Percentiles rank a stretch among this genome's conserved stretches.
Conservation (phyloP, 176 grass and related monocot species). For the Puya raimondii region DNA sequence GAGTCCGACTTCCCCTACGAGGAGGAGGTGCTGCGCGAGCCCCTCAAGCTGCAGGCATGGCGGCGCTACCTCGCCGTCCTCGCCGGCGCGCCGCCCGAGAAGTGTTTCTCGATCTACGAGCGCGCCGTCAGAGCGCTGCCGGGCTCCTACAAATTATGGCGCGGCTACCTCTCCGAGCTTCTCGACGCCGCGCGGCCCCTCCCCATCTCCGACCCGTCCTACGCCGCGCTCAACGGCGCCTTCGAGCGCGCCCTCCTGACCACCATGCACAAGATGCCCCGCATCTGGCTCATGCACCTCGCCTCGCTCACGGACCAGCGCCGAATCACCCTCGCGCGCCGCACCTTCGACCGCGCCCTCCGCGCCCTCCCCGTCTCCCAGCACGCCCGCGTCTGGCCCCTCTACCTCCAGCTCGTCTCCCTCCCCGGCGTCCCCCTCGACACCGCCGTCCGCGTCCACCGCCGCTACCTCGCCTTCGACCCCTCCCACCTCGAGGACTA, state of each 20-base stretch:
- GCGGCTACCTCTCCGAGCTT: slow-evolving; percentile 71
- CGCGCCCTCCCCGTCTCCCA: slow-evolving; percentile 67
- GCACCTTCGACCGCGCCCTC: slow-evolving; percentile 59
- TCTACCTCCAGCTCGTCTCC: slow-evolving; percentile 55
- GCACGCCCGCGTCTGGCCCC: slow-evolving; percentile 74
- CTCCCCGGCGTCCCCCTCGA: slow-evolving; percentile 59
- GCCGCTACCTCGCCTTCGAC: slow-evolving; percentile 76
- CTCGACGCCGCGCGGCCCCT: slow-evolving; percentile 56
- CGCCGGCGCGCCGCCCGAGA: slow-evolving; percentile 44
- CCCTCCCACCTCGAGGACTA: slow-evolving; percentile 71
- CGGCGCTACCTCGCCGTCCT: slow-evolving; percentile 79
- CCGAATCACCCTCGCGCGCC: too few relatives aligned
- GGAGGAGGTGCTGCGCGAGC: slow-evolving; percentile 75
- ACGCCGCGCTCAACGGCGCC: slow-evolving; percentile 70
- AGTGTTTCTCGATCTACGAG: slow-evolving; percentile 72
- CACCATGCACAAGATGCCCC: slow-evolving; percentile 89
- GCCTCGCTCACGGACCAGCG: slow-evolving; percentile 59
- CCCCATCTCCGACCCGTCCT: slow-evolving; percentile 47
- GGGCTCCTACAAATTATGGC: slow-evolving; percentile 73
- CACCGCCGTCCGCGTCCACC: slow-evolving; percentile 63
- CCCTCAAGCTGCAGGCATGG: slow-evolving; percentile 69
- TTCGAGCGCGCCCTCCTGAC: slow-evolving; percentile 73
- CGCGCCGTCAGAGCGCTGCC: slow-evolving; percentile 67
- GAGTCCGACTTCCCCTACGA: slow-evolving; percentile 66
- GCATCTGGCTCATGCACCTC: slow-evolving; percentile 66